Evolutionary conservation across 2,329 filamentous ascomycete genomes (phyloP).

Genomic region (Ceratocystis huliohia): DNA sequence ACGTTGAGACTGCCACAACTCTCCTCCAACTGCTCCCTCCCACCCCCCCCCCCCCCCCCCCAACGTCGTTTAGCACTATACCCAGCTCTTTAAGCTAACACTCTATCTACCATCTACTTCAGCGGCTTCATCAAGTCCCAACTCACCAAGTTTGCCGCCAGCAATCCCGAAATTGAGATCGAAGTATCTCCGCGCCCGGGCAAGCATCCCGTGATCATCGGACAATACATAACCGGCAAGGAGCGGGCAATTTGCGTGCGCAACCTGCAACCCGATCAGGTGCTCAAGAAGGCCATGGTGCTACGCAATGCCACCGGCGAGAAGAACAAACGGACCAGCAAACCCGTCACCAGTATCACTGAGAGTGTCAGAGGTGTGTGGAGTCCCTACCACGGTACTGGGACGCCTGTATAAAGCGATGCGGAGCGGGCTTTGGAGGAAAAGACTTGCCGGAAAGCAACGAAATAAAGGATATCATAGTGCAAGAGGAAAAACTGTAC

Average conservation of each 20-base stretch:
- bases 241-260: slow-evolving; percentile 78
- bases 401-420: slow-evolving; percentile 37
- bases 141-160: slow-evolving; percentile 63
- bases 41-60: not conserved
- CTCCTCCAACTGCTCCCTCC: too few relatives aligned
- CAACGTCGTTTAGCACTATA: not conserved
- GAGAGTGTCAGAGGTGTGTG: slow-evolving; percentile 57
- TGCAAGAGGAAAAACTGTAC: slow-evolving; percentile 11
- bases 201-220: slow-evolving; percentile 78
- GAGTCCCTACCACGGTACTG: slow-evolving; percentile 55
- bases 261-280: slow-evolving; percentile 68
- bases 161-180: slow-evolving; percentile 83
- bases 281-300: slow-evolving; percentile 65
- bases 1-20: too few relatives aligned
- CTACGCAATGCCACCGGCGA: slow-evolving; percentile 64
- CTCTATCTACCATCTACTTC: not conserved
- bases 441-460: not conserved
- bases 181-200: slow-evolving; percentile 78
- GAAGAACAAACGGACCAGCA: slow-evolving; percentile 52
- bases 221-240: slow-evolving; percentile 83
- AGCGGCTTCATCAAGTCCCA: slow-evolving; percentile 71
- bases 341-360: slow-evolving; percentile 52
- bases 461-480: not conserved
- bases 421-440: not conserved
- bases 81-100: slow-evolving; percentile 24